Base-by-base conservation (phyloP, 805 yeast genomes). In the Saccharomycopsis sp. region DNA sequence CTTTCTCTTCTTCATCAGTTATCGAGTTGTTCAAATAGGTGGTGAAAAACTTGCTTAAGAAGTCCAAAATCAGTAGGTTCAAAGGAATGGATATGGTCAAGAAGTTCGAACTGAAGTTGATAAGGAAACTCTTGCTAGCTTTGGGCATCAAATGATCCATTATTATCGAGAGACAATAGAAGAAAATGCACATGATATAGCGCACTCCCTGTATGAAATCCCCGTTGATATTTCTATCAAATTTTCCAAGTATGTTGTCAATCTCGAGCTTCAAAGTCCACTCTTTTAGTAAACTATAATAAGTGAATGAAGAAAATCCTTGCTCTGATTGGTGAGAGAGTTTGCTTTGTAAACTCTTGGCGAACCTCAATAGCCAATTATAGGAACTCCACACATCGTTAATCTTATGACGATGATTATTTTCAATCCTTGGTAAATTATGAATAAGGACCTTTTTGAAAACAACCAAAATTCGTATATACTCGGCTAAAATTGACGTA, bases 81-180 rank as follows among this genome's bases (percentile, higher is more conserved):
- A 44, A 44, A 8, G 49, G 49, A 7, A 44, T 17, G 19, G 49
- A 44, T 17, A 44, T 44, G 12, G 49, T 29, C 44, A n/a, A 8
- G 47, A 29, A 17, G 12, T 15, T n/a, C 35, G 25, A 29, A 23
- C 19, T 15, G 23, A 17, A 53, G n/a, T 22, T 34, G 3, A n/a
- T 14, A 17, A 17, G 19, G 41, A 53, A 53, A 35, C 14, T 29
- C 24, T 29, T 15, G 22, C 22, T 53, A 8, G 41, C 41, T 34
- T 35, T 53, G 14, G 55, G 55, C 15, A 53, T 35, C 8, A 53
- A 7, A 38, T 34, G 22, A 15, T 34, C 55, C 17, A 53, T 15
- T 19, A 34, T 53, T 9, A 34, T 53, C n/a, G 55, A 53, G 8
- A 53, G 41, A 15, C 47, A 19, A 8, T 22, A n/a, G n/a, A 35